These are phyloP conservation scores for Xerocomellus dryophilus DNA, from an alignment of 768 basidiomycete species.

Conservation along the genomic window DNA sequence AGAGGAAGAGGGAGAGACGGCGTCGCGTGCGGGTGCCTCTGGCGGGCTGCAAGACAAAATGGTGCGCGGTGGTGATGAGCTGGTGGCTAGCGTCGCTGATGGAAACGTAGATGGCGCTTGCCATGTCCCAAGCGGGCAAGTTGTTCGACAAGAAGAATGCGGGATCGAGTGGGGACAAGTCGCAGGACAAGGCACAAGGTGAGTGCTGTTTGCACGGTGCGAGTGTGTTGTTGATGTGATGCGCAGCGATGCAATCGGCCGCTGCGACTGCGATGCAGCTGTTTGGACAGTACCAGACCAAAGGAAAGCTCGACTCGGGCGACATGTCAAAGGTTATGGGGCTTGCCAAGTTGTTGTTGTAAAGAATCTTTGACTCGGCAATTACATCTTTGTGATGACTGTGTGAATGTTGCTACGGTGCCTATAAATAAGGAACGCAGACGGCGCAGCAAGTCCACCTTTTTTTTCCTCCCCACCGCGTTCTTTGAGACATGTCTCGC, in stretches of 20 bases:
- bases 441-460: background rate
- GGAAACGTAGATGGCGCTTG: conserved; percentile 22
- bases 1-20: background rate
- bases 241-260: conserved; percentile 32
- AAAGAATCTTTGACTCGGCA: background rate
- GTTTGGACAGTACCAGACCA: conserved; percentile 22
- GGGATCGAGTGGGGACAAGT: conserved; percentile 11
- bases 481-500: conserved; percentile 42
- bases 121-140: conserved; percentile 34
- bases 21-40: conserved; percentile 3
- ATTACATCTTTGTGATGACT: too few relatives aligned
- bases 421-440: conserved; percentile 4
- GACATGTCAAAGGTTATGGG: conserved; percentile 30
- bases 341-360: conserved; percentile 27
- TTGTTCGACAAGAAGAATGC: conserved; percentile 33
- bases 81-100: background rate
- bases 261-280: conserved; percentile 31
- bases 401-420: too few relatives aligned
- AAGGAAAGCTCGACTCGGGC: conserved; percentile 27
- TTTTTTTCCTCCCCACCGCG: background rate
- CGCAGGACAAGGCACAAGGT: conserved; percentile 30
- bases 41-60: conserved; percentile 31
- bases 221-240: background rate
- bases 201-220: background rate
- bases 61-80: conserved; percentile 13